phyloP scores from a whole-genome alignment of 2,329 filamentous ascomycete genomes.

The Colletotrichum orchidophilum region DNA sequence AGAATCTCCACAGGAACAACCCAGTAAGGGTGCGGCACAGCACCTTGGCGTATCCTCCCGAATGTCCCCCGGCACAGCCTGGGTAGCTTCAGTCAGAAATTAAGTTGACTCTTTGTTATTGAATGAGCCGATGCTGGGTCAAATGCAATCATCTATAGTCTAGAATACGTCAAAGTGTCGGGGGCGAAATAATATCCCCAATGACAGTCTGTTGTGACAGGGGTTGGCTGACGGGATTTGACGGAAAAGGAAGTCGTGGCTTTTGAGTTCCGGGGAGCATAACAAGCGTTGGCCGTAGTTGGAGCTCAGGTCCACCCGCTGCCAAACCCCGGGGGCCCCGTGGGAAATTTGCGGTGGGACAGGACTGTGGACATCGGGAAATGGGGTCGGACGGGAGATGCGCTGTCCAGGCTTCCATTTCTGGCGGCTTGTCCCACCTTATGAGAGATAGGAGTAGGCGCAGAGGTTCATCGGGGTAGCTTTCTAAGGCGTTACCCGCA shows the following conservation, averaged over 20 bases:
- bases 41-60: neutral
- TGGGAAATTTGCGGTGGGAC: neutral
- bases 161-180: neutral
- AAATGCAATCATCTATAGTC: neutral
- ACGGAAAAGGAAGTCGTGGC: neutral
- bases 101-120: no score
- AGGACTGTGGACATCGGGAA: neutral
- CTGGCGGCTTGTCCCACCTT: neutral
- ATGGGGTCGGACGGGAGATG: slow-evolving; percentile 23
- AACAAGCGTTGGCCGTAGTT: neutral
- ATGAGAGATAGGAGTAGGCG: no score
- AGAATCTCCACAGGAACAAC: neutral
- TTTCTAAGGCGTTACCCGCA: no score
- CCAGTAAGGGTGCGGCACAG: neutral
- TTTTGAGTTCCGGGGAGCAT: slow-evolving; percentile 2
- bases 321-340: neutral
- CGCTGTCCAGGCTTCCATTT: neutral
- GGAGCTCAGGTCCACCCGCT: neutral
- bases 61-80: neutral
- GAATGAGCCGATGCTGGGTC: neutral
- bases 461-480: no score
- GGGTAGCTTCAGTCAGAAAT: neutral
- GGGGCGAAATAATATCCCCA: neutral
- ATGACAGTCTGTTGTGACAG: neutral
- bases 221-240: no score